These are phyloP conservation scores for Aethionema arabicum DNA, from an alignment of 345 rosid species.

Conservation along the genomic window DNA sequence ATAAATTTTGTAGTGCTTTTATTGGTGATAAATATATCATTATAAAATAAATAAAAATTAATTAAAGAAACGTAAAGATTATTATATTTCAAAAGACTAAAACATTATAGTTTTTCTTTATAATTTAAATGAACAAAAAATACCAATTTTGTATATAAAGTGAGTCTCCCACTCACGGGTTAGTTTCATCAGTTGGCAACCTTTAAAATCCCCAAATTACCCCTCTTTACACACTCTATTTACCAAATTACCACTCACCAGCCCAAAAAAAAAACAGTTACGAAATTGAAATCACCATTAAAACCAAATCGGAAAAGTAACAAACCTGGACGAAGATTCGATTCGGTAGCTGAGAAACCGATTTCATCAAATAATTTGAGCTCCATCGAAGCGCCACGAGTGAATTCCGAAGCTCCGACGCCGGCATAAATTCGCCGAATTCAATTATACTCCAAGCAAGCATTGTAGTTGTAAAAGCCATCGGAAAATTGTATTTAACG, in stretches of 20 bases:
- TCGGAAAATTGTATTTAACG: conserved; percentile 85
- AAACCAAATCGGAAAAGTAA: background rate
- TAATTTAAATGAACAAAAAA: too few relatives aligned
- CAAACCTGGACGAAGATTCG: conserved; percentile 90
- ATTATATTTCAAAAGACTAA: too few relatives aligned
- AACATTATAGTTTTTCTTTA: too few relatives aligned
- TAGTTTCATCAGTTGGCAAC: conserved; percentile 27
- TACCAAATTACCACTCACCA: too few relatives aligned
- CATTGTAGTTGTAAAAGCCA: conserved; percentile 95
- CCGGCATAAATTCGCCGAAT: conserved; percentile 79
- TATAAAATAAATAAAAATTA: too few relatives aligned
- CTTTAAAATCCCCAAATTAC: too few relatives aligned
- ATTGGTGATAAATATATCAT: too few relatives aligned
- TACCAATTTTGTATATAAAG: too few relatives aligned
- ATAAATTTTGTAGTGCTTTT: too few relatives aligned
- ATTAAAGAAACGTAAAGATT: too few relatives aligned
- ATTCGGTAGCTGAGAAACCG: conserved; percentile 79
- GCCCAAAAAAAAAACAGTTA: background rate
- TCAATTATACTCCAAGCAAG: conserved; percentile 88
- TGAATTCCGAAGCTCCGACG: conserved; percentile 56
- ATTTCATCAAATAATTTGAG: conserved; percentile 73
- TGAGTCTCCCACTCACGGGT: conserved; percentile 35
- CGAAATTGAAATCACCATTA: background rate
- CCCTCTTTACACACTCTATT: too few relatives aligned
- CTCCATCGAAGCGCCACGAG: conserved; percentile 81